A percentile compares a stretch with the other conserved stretches of the same genome.
These are phyloP conservation scores for Fusarium haematococcum DNA, from an alignment of 2,329 filamentous ascomycete species.

Conservation along the genomic window DNA sequence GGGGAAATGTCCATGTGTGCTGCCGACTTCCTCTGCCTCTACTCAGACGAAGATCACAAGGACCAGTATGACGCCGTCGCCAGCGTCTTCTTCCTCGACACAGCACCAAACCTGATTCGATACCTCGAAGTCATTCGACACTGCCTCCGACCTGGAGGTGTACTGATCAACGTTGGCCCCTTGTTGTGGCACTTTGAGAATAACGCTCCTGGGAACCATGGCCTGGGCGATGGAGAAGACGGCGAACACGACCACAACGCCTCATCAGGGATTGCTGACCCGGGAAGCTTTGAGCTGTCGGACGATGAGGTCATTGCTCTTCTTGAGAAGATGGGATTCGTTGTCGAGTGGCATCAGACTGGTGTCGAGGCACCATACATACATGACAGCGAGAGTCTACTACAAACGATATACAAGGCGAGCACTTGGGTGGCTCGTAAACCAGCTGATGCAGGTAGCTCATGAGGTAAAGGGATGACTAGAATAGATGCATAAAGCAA, in stretches of 20 bases:
- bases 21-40: slow-evolving; percentile 92
- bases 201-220: slow-evolving; percentile 69
- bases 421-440: slow-evolving; percentile 91
- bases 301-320: slow-evolving; percentile 88
- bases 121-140: slow-evolving; percentile 87
- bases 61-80: slow-evolving; percentile 83
- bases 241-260: slow-evolving; percentile 61
- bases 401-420: slow-evolving; percentile 83
- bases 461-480: neutral
- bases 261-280: slow-evolving; percentile 82
- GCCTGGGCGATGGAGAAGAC: slow-evolving; percentile 63
- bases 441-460: slow-evolving; percentile 43
- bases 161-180: slow-evolving; percentile 92
- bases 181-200: slow-evolving; percentile 96
- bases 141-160: slow-evolving; percentile 80
- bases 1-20: slow-evolving; percentile 93
- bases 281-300: slow-evolving; percentile 89
- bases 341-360: slow-evolving; percentile 71
- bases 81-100: slow-evolving; percentile 96
- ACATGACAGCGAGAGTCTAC: slow-evolving; percentile 85
- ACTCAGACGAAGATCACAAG: slow-evolving; percentile 72
- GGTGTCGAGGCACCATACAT: slow-evolving; percentile 85
- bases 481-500: neutral
- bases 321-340: slow-evolving; percentile 81
- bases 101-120: slow-evolving; percentile 89